Percentiles rank a stretch among this genome's conserved stretches.
These are phyloP conservation scores for Ophiocordyceps camponoti-saundersi DNA, from an alignment of 2,329 filamentous ascomycete species.

Conservation along the genomic window DNA sequence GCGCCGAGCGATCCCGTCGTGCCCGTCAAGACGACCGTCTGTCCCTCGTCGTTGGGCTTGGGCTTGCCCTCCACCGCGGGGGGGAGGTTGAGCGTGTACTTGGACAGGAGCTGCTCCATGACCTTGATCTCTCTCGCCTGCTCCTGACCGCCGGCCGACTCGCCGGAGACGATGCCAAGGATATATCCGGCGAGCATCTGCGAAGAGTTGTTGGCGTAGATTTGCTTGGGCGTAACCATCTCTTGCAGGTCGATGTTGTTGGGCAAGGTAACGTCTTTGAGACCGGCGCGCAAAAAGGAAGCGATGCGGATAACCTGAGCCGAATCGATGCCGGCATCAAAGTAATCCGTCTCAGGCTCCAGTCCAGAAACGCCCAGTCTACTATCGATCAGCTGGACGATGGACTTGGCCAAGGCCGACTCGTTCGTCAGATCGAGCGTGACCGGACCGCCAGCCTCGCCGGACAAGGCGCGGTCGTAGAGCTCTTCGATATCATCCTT, in stretches of 20 bases:
- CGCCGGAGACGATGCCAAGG: not conserved
- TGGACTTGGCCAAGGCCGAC: slow-evolving; percentile 8
- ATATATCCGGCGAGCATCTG: slow-evolving; percentile 4
- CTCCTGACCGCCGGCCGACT: not conserved
- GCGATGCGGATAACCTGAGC: slow-evolving; percentile 16
- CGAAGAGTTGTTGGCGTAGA: slow-evolving; percentile 14
- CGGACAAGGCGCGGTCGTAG: slow-evolving; percentile 13
- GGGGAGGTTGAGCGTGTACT: slow-evolving; percentile 13
- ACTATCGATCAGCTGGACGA: slow-evolving; percentile 6
- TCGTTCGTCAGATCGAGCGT: slow-evolving; percentile 8
- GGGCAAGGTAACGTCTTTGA: slow-evolving; percentile 5
- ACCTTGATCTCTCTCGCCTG: slow-evolving; percentile 2
- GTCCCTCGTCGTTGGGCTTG: slow-evolving; percentile 10
- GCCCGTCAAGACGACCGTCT: slow-evolving; percentile 66
- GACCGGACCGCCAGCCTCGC: not conserved
- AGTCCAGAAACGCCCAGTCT: slow-evolving; percentile 6
- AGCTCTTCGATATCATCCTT: slow-evolving; percentile 24
- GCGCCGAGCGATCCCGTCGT: slow-evolving; percentile 82
- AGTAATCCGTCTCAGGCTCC: slow-evolving; percentile 16
- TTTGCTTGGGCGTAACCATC: slow-evolving; percentile 6
- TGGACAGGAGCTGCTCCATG: slow-evolving; percentile 6
- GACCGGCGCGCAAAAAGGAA: slow-evolving; percentile 5
- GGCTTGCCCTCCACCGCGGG: slow-evolving; percentile 4
- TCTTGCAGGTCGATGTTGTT: not conserved
- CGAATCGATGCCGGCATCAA: slow-evolving; percentile 21